Base-by-base conservation (phyloP, 305 asterid species). In the Fraxinus floribunda region DNA sequence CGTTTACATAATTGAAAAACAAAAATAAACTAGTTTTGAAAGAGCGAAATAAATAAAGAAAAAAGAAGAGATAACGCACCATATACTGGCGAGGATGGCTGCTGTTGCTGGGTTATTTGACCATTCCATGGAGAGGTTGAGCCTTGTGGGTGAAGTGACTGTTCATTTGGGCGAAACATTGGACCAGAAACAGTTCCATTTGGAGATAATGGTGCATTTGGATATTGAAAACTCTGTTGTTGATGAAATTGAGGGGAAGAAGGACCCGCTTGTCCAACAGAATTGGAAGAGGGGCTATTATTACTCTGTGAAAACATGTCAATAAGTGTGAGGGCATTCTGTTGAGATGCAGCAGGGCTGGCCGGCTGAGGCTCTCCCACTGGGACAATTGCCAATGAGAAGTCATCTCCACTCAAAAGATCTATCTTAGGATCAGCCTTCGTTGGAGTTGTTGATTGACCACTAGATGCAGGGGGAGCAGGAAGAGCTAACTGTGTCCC, bases 381-480 rank as follows among this genome's bases (percentile, higher is more conserved):
- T n/a, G 98, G 95, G 82, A 93, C 99, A 82, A 93, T 88, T 73
- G 99, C 98, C 88, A 92, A 81, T 7, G 94, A 83, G 88, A 92
- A 92, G 88, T 92, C 94, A 78, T 96, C 98, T 86, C 99, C 98
- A 80, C 98, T 96, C 88, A 96, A 89, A 89, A 96, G 99, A 91
- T 96, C 99, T 64, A 92, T 90, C 83, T 90, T 91, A n/a, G 93
- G 89, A 80, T 78, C 88, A 77, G 89, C 88, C 78, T 86, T 91
- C 20, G 86, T 49, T 75, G 95, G 93, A 77, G 97, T 86, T 68
- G 89, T 34, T 83, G 87, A 74, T 83, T 83, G 89, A 85, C 91
- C 89, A 78, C 86, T 89, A 83, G 88, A 80, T 66, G 90, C 68
- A 8, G 90, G 88, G 76, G 94, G 94, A 82, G 94, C 91, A 83